Conservation (phyloP, 805 yeast genomes). For the Scheffersomyces spartinae region DNA sequence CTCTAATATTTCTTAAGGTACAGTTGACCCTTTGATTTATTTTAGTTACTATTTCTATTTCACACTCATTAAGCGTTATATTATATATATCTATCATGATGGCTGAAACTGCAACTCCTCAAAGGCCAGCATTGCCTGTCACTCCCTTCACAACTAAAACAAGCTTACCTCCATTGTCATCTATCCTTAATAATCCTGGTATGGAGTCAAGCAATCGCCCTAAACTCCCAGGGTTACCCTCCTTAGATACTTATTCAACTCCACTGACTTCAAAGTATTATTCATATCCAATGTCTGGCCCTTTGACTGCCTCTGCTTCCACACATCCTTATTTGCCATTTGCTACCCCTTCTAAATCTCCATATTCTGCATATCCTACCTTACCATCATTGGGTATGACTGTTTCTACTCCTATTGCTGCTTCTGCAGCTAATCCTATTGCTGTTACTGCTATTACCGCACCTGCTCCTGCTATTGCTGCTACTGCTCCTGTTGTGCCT, state of each 20-base stretch:
- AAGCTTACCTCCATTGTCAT: conserved; percentile 29
- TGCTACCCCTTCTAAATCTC: conserved; percentile 4
- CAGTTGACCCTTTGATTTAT: too few relatives aligned
- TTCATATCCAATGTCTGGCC: background rate
- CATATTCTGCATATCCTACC: conserved; percentile 1
- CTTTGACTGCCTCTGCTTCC: conserved; percentile 1
- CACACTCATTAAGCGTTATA: too few relatives aligned
- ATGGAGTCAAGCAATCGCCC: conserved; percentile 1
- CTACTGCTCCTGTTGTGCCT: conserved; percentile 1
- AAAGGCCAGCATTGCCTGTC: conserved; percentile 18
- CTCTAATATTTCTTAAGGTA: too few relatives aligned
- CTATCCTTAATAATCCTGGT: conserved; percentile 12
- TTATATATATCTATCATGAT: too few relatives aligned
- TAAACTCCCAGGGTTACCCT: conserved; percentile 13
- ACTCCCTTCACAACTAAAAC: conserved; percentile 11
- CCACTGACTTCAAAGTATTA: conserved; percentile 8
- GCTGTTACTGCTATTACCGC: conserved; percentile 2
- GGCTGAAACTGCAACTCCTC: too few relatives aligned
- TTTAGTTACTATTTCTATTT: too few relatives aligned
- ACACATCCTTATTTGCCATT: conserved; percentile 2
- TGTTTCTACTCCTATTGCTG: conserved; percentile 1
- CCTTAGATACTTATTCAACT: conserved; percentile 12
- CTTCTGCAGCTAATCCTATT: conserved; percentile 3
- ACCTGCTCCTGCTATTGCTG: conserved; percentile 1
- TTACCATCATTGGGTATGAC: too few relatives aligned